Conservation (phyloP, 805 yeast species). For the Phaffomyces thermotolerans region DNA sequence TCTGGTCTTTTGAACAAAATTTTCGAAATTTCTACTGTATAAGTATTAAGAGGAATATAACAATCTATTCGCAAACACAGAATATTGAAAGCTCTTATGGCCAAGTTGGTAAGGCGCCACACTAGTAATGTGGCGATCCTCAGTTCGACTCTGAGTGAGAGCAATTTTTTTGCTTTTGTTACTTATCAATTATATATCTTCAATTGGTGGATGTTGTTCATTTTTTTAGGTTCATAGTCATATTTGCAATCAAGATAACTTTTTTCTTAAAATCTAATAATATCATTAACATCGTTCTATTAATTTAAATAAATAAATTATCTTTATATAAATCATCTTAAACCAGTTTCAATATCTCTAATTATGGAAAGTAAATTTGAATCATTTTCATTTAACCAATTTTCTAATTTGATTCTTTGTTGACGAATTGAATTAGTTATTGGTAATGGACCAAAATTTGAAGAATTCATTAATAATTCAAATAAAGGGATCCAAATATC, state of each 20-base stretch:
- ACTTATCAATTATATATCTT: too few species aligned
- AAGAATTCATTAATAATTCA: slow-evolving; percentile 56
- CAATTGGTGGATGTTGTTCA: too few species aligned
- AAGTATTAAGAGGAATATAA: too few species aligned
- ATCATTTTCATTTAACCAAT: slow-evolving; percentile 28
- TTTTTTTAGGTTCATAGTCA: too few species aligned
- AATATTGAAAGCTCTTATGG: slow-evolving; percentile 35
- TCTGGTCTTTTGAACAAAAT: too few species aligned
- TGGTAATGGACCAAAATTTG: slow-evolving; percentile 31
- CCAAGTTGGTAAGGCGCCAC: slow-evolving; percentile 76
- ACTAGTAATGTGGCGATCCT: slow-evolving; percentile 80
- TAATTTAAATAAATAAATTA: too few species aligned
- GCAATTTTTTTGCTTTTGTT: slow-evolving; percentile 34
- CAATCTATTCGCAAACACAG: too few species aligned
- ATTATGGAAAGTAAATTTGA: slow-evolving; percentile 25
- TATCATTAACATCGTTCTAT: too few species aligned
- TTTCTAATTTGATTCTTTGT: slow-evolving; percentile 34
- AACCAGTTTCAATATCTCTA: slow-evolving; percentile 30
- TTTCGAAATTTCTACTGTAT: too few species aligned
- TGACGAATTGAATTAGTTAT: slow-evolving; percentile 28
- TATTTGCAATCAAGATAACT: too few species aligned
- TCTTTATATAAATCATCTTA: slow-evolving; percentile 5
- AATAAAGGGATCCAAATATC: slow-evolving; percentile 67
- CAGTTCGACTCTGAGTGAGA: slow-evolving; percentile 70
- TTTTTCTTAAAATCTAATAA: too few species aligned